Conservation (phyloP, 1,284 basidiomycete genomes). For the Wallemia mellicola region DNA sequence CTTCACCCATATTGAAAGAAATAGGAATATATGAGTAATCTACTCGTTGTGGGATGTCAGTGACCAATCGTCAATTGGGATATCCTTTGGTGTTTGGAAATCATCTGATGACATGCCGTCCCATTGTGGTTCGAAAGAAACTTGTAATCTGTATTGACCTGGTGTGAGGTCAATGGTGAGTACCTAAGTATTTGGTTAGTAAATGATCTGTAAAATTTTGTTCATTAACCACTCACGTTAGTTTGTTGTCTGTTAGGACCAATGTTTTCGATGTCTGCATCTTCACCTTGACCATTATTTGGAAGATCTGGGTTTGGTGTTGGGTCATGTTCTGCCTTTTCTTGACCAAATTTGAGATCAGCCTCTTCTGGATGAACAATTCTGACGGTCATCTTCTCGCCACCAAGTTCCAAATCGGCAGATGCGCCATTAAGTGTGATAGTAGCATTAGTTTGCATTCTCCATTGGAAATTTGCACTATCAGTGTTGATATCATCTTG, state of each 20-base stretch:
- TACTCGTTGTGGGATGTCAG: constrained; percentile 32
- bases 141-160: constrained; percentile 31
- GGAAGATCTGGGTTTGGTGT: constrained; percentile 30
- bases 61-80: constrained; percentile 35
- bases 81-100: constrained; percentile 32
- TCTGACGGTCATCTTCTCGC: background rate
- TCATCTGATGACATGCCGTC: constrained; percentile 25
- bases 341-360: constrained; percentile 15
- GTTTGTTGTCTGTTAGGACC: constrained; percentile 24
- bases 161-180: constrained; percentile 40
- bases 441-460: constrained; percentile 78
- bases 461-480: constrained; percentile 42
- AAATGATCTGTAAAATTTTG: too few species aligned
- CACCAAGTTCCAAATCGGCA: background rate
- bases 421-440: constrained; percentile 9
- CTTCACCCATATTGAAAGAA: background rate
- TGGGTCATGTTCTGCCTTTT: constrained; percentile 27
- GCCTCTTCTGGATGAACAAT: constrained; percentile 7
- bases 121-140: constrained; percentile 68
- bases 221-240: background rate
- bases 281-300: constrained; percentile 16
- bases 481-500: constrained; percentile 50
- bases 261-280: constrained; percentile 33
- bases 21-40: background rate
- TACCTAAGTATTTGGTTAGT: constrained; percentile 18